Percentiles rank a stretch among this genome's conserved stretches.
Conservation (phyloP, 345 rosid species). For the Odontarrhena argentea region DNA sequence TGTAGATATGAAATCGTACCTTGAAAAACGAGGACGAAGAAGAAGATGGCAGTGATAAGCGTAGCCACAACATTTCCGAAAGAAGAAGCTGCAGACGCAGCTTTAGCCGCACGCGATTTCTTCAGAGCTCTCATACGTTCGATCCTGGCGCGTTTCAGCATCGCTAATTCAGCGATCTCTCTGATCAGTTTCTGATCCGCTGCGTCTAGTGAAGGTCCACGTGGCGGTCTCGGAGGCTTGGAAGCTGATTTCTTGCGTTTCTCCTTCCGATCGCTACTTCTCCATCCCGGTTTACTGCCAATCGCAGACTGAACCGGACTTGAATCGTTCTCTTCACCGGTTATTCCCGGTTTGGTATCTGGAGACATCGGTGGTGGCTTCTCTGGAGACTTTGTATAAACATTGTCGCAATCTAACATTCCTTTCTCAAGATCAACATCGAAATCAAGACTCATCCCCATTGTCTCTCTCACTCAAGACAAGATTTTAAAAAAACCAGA, state of each 20-base stretch:
- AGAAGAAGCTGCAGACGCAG: conserved; percentile 53
- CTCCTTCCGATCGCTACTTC: conserved; percentile 49
- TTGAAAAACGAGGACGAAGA: conserved; percentile 62
- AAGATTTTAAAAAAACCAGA: conserved; percentile 19
- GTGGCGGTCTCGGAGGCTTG: conserved; percentile 95
- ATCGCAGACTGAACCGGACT: conserved; percentile 28
- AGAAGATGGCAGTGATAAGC: conserved; percentile 64
- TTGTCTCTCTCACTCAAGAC: conserved; percentile 29
- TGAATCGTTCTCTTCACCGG: conserved; percentile 44
- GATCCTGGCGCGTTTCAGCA: conserved; percentile 80
- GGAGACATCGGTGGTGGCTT: conserved; percentile 38
- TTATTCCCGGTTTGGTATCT: conserved; percentile 36
- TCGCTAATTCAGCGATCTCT: conserved; percentile 80
- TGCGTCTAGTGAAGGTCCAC: conserved; percentile 78
- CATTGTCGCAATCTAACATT: conserved; percentile 39
- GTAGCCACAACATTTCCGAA: conserved; percentile 57
- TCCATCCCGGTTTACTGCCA: conserved; percentile 39
- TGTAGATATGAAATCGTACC: conserved; percentile 42
- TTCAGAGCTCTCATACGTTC: conserved; percentile 87
- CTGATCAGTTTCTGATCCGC: conserved; percentile 80
- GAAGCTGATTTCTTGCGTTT: conserved; percentile 56
- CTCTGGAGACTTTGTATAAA: conserved; percentile 39
- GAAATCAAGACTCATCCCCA: conserved; percentile 45
- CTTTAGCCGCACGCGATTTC: conserved; percentile 66
- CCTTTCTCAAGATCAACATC: conserved; percentile 81